Conservation (phyloP, 768 basidiomycete species). For the Tubosaeta brunneosetosa region DNA sequence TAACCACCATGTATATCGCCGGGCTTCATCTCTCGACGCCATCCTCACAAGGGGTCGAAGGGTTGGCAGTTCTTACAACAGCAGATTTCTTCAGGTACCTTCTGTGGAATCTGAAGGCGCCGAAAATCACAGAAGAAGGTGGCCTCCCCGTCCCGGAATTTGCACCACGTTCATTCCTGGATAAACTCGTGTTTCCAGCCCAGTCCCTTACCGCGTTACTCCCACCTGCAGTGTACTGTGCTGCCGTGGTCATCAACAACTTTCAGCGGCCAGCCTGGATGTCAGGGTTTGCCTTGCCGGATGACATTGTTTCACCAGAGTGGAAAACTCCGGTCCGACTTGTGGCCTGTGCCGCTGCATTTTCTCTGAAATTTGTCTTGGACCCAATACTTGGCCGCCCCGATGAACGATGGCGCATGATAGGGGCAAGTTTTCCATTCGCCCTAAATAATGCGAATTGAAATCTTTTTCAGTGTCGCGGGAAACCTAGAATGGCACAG, state of each 20-base stretch:
- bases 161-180: conserved; percentile 15
- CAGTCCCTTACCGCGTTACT: conserved; percentile 21
- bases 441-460: neutral
- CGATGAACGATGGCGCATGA: conserved; percentile 29
- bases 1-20: conserved; percentile 27
- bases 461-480: conserved; percentile 21
- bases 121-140: conserved; percentile 9
- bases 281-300: conserved; percentile 22
- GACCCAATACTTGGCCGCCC: conserved; percentile 14
- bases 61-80: conserved; percentile 22
- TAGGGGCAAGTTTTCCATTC: conserved; percentile 22
- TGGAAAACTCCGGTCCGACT: conserved; percentile 23
- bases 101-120: conserved; percentile 5
- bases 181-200: conserved; percentile 26
- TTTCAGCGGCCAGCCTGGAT: conserved; percentile 37
- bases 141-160: conserved; percentile 16
- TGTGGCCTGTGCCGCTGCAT: conserved; percentile 24
- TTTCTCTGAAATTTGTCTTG: conserved; percentile 15
- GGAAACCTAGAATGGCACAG: conserved; percentile 27
- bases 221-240: conserved; percentile 28
- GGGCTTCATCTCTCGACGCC: conserved; percentile 16
- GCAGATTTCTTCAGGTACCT: conserved; percentile 20
- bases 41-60: conserved; percentile 19
- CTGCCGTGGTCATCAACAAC: conserved; percentile 23
- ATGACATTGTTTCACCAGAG: conserved; percentile 18